Conservation (phyloP, 1,284 basidiomycete genomes). For the Ganoderma leucocontextum region DNA sequence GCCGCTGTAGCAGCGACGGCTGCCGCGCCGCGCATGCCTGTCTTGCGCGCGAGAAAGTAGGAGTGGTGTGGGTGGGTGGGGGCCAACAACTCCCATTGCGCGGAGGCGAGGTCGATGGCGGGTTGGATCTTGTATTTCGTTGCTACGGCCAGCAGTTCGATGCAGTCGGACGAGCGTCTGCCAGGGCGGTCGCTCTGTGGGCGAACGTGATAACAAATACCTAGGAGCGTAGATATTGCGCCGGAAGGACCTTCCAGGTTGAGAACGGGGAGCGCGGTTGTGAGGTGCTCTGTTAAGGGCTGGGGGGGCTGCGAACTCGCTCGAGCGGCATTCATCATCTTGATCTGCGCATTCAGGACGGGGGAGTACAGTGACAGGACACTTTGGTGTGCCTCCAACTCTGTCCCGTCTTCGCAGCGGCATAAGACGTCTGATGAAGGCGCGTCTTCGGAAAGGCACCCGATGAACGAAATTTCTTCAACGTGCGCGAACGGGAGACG, state of each 20-base stretch:
- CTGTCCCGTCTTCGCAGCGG: slow-evolving; percentile 34
- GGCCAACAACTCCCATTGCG: not conserved
- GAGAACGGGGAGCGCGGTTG: not conserved
- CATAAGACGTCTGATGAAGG: slow-evolving; percentile 19
- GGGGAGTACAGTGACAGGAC: slow-evolving; percentile 19
- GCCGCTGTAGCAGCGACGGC: not conserved
- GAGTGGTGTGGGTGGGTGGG: not conserved
- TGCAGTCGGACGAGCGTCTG: not conserved
- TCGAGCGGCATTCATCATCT: not conserved
- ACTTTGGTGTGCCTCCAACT: slow-evolving; percentile 21
- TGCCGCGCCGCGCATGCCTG: not conserved
- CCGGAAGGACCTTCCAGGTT: not conserved
- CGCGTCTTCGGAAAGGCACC: not conserved
- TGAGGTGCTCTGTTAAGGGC: too few relatives aligned
- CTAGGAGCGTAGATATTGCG: not conserved
- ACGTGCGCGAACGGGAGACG: not conserved
- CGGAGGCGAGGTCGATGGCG: not conserved
- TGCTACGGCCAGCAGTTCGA: not conserved
- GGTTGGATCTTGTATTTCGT: not conserved
- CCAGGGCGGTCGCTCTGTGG: not conserved
- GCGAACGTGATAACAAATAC: not conserved
- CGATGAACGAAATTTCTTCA: not conserved
- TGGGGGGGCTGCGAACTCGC: not conserved
- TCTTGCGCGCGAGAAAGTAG: not conserved
- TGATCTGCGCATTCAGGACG: not conserved